Base-by-base conservation (phyloP, 2,329 filamentous ascomycete species). In the Dothistroma septosporum region DNA sequence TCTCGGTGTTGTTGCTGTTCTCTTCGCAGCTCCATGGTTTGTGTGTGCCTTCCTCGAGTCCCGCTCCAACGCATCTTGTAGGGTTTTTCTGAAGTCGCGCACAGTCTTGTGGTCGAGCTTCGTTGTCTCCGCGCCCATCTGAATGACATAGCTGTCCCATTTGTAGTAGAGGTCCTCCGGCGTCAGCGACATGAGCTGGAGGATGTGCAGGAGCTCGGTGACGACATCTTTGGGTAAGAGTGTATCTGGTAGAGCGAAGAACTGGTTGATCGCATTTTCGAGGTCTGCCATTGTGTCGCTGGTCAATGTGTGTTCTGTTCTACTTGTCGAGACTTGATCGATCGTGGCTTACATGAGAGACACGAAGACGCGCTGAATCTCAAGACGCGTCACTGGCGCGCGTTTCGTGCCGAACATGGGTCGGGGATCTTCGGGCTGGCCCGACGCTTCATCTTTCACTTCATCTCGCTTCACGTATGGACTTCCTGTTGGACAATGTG, bases 71-170 rank as follows among this genome's bases (percentile, higher is more conserved):
- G 85, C 82, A 70, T 97, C 92, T 72, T 93, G 91, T 8, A 97
- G 83, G 70, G 90, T 88, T 72, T 91, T 89, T 75, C 96, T 96
- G 73, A 99, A 89, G 58, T 86, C 85, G 48, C 88, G 84, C 50
- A 90, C 84, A 0, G 84, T 88, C 41, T 88, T 84, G 47, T 95
- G 80, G 53, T 88, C 85, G 63, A 90, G 78, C 61, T 82, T 87
- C 63, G 87, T 87, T 60, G 91, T 89, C 59, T 95, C 91, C 53
- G 85, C 79, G 24, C 92, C 91, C 87, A 97, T 92, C 76, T 93
- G 96, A 74, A 99, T 88, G 76, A 90, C 92, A 81, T 97, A 97
- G 0, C 92, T 93, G 76, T 99, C 94, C 94, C 94, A 99, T 82
- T 97, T 97, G 85, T 91, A 97, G 76, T 91, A 97, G 28, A 97